Evolutionary conservation across 73 alveolate genomes (phyloP), one percentile per base, ranked within the genome.

Genomic region (Paramecium sexaurelia): DNA sequence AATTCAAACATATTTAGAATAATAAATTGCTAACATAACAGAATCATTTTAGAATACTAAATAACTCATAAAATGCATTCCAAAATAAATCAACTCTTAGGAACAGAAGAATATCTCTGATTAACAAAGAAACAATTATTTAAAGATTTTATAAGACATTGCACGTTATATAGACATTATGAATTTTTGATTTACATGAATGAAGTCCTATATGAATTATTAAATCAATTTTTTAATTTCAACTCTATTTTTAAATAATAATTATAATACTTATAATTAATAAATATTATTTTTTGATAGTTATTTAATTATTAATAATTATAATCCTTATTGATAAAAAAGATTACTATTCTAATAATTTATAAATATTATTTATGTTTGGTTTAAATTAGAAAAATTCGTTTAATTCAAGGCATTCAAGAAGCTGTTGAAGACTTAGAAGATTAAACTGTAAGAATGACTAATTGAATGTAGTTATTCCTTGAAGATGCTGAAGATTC

Each of bases 401-500:
- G n/a, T n/a, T n/a, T n/a, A n/a, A n/a, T n/a, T n/a, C n/a, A n/a
- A n/a, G n/a, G n/a, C 57, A 85, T 83, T 36, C 36, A 43, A 73
- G 69, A 85, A 29, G 92, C 92, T 75, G 55, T 89, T 75, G 94
- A 85, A 85, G 85, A 85, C 35, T 32, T 85, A 20, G 85, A 57
- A 27, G 92, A 85, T 85, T 26, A 85, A 26, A 55, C 92, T 85
- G 92, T 85, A 85, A 32, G 7, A n/a, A 13, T 55, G 10, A 20
- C 7, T 4, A 6, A 20, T 22, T 39, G 10, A 85, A 17, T 78
- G 4, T 85, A 85, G 92, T 55, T 85, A 47, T 85, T 85, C 92
- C 86, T 85, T 26, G 92, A 85, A 55, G 92, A 85, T 85, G 92
- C 92, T 85, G 92, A 85, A 85, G 92, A 85, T 37, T 55, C 88